Percentiles rank a stretch among this genome's conserved stretches.
Conservation (phyloP, 2,329 filamentous ascomycete species). For the Mollisiaceae sp. region DNA sequence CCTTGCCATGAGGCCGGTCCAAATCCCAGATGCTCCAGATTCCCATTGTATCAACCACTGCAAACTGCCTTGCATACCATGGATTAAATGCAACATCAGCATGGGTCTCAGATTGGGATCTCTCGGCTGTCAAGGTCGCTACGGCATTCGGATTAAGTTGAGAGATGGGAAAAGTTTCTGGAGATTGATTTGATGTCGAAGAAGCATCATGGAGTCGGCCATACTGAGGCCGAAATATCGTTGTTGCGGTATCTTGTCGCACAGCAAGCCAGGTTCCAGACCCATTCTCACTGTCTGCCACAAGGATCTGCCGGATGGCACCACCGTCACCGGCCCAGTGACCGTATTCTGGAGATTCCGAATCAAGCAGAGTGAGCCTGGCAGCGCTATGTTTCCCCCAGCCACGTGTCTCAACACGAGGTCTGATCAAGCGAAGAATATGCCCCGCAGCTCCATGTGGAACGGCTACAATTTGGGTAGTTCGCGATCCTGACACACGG, state of each 20-base stretch:
- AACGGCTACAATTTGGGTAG: constrained; percentile 35
- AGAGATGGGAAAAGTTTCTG: constrained; percentile 46
- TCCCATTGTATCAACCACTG: constrained; percentile 67
- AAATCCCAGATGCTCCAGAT: constrained; percentile 71
- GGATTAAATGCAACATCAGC: constrained; percentile 71
- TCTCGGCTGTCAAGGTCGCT: constrained; percentile 54
- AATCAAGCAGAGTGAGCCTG: constrained; percentile 32
- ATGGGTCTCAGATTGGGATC: constrained; percentile 61
- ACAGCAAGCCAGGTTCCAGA: constrained; percentile 51
- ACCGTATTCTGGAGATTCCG: constrained; percentile 33
- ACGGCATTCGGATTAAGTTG: constrained; percentile 61
- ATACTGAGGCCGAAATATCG: constrained; percentile 49
- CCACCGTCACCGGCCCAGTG: constrained; percentile 44
- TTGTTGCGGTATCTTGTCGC: constrained; percentile 47
- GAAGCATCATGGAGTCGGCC: constrained; percentile 23
- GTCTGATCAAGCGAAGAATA: constrained; percentile 39
- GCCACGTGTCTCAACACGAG: constrained; percentile 33
- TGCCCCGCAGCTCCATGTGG: constrained; percentile 41
- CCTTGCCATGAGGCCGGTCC: constrained; percentile 32
- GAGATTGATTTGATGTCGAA: constrained; percentile 17
- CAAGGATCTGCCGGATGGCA: constrained; percentile 54
- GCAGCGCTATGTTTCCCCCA: constrained; percentile 37
- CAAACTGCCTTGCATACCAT: constrained; percentile 63
- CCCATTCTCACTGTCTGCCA: constrained; percentile 46
- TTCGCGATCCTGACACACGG: constrained; percentile 28